These are phyloP conservation scores for Pelargonium exstipulatum DNA, from an alignment of 441 rosid genomes.

Conservation along the genomic window DNA sequence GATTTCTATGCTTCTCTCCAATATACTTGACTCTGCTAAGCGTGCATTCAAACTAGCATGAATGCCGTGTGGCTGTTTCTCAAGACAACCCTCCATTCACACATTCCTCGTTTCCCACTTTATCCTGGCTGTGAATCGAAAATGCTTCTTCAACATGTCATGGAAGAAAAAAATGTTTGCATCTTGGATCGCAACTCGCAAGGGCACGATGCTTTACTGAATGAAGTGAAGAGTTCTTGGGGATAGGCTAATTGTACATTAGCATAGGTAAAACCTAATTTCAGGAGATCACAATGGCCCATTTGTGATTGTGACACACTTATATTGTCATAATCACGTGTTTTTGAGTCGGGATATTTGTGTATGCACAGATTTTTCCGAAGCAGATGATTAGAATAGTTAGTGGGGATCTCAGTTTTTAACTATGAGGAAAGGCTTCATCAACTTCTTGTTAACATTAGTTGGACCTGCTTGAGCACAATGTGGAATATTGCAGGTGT, in stretches of 20 bases:
- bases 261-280: neutral
- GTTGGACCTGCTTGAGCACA: no score
- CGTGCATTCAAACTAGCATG: constrained; percentile 18
- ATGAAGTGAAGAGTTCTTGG: neutral
- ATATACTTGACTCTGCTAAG: constrained; percentile 29
- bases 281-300: no score
- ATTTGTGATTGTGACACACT: no score
- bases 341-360: no score
- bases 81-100: neutral
- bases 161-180: neutral
- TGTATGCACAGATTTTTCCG: no score
- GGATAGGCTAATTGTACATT: neutral
- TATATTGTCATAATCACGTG: no score
- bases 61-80: neutral
- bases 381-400: no score
- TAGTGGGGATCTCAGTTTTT: no score
- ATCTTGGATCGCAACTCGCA: neutral
- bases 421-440: no score
- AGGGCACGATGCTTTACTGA: neutral
- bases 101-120: neutral
- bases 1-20: constrained; percentile 29
- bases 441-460: no score
- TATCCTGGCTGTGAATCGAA: neutral
- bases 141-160: no score
- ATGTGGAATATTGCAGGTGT: no score